Conservation (phyloP, 169 alveolate species). For the Ichthyophthirius multifiliis region DNA sequence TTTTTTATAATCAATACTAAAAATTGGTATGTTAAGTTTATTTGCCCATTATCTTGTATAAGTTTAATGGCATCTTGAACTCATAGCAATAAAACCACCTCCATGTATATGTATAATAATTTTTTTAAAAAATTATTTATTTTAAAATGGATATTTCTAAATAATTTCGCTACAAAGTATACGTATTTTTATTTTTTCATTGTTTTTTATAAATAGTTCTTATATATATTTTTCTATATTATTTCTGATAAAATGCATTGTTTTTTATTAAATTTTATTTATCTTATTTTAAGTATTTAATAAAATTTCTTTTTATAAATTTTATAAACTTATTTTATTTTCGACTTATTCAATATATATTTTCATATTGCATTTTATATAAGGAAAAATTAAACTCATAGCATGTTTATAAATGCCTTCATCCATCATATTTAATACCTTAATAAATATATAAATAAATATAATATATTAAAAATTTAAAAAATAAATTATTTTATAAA, state of each 20-base stretch:
- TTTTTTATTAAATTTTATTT: no score
- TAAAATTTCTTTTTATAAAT: background rate
- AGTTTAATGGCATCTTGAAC: conserved; percentile 74
- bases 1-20: conserved; percentile 81
- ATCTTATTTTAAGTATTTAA: background rate
- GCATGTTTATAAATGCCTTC: background rate
- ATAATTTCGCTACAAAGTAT: background rate
- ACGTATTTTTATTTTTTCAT: background rate
- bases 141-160: background rate
- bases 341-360: background rate
- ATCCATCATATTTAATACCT: conserved; percentile 8
- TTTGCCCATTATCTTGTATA: conserved; percentile 84
- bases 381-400: background rate
- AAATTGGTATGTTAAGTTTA: conserved; percentile 67
- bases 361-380: background rate
- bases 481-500: no score
- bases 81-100: conserved; percentile 88
- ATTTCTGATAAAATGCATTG: no score
- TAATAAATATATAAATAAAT: no score
- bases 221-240: background rate
- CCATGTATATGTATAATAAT: conserved; percentile 82
- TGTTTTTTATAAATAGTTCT: background rate
- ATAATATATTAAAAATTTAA: no score
- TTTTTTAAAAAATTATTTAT: background rate
- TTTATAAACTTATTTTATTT: background rate